A percentile compares a stretch with the other conserved stretches of the same genome.
phyloP scores from a whole-genome alignment of 148 eudicot genomes.

The Nyssa sinensis region DNA sequence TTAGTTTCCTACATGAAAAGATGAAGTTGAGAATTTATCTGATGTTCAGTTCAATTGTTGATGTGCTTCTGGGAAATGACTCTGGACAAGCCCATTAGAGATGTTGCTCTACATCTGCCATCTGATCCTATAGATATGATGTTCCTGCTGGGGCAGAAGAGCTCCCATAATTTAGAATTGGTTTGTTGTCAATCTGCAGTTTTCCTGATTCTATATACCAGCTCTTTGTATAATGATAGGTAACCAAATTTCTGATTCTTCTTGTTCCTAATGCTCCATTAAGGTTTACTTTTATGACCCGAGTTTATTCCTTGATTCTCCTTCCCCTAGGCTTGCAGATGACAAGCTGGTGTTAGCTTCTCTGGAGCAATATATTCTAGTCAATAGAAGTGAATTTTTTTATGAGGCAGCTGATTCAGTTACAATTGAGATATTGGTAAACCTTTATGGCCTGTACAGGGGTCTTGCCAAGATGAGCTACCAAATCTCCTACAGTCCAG shows the following conservation, averaged over 20 bases:
- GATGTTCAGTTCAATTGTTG: slow-evolving; percentile 66
- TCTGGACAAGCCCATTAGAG: slow-evolving; percentile 67
- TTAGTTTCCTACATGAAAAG: slow-evolving; percentile 69
- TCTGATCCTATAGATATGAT: slow-evolving; percentile 82
- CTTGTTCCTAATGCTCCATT: not conserved
- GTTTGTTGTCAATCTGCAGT: slow-evolving; percentile 74
- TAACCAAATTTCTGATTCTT: slow-evolving; percentile 22
- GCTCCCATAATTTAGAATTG: slow-evolving; percentile 47
- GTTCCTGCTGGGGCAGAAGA: slow-evolving; percentile 80
- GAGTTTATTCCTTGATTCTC: slow-evolving; percentile 2
- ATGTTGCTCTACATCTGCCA: slow-evolving; percentile 68
- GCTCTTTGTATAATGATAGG: slow-evolving; percentile 84
- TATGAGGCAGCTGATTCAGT: slow-evolving; percentile 37
- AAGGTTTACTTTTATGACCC: slow-evolving; percentile 1
- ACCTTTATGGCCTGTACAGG: slow-evolving; percentile 73
- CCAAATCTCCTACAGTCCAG: slow-evolving; percentile 71
- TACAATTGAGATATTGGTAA: slow-evolving; percentile 43
- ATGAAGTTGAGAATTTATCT: slow-evolving; percentile 71
- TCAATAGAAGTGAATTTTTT: slow-evolving; percentile 51
- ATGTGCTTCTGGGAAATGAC: slow-evolving; percentile 58
- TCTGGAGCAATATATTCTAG: slow-evolving; percentile 86
- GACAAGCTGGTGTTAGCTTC: slow-evolving; percentile 80
- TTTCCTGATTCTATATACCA: slow-evolving; percentile 58
- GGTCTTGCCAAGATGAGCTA: slow-evolving; percentile 61
- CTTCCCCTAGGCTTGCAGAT: slow-evolving; percentile 66